These are phyloP conservation scores for Orbilia quercus DNA, from an alignment of 2,329 filamentous ascomycete genomes.

Conservation along the genomic window DNA sequence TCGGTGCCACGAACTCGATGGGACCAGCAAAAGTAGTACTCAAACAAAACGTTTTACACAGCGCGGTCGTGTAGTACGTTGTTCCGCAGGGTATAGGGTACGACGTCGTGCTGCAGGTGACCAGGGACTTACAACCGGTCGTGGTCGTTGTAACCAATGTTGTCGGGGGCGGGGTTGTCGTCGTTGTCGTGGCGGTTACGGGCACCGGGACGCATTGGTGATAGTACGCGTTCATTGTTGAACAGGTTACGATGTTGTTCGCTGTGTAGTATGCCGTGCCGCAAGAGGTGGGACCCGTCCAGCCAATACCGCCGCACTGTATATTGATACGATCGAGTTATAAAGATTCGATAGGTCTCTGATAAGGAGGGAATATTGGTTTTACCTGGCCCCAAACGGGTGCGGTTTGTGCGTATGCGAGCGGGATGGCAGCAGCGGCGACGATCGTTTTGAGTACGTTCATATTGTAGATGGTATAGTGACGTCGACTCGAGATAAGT, in stretches of 20 bases:
- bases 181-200: constrained; percentile 23
- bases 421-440: constrained; percentile 2
- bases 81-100: constrained; percentile 21
- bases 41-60: constrained; percentile 15
- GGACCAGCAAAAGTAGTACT: background rate
- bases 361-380: background rate
- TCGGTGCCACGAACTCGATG: constrained; percentile 7
- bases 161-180: background rate
- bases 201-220: constrained; percentile 25
- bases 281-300: constrained; percentile 28
- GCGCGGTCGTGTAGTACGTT: background rate
- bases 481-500: background rate
- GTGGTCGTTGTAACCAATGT: background rate
- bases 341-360: constrained; percentile 1
- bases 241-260: constrained; percentile 1
- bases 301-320: constrained; percentile 28
- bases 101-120: constrained; percentile 5
- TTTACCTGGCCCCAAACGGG: constrained; percentile 35
- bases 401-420: constrained; percentile 31
- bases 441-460: constrained; percentile 13
- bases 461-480: constrained; percentile 9
- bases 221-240: constrained; percentile 27
- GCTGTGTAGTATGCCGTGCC: background rate
- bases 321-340: background rate
- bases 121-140: background rate